Evolutionary conservation across 805 yeast species (phyloP).

Genomic region (Cyberlindnera samutprakarnensis): DNA sequence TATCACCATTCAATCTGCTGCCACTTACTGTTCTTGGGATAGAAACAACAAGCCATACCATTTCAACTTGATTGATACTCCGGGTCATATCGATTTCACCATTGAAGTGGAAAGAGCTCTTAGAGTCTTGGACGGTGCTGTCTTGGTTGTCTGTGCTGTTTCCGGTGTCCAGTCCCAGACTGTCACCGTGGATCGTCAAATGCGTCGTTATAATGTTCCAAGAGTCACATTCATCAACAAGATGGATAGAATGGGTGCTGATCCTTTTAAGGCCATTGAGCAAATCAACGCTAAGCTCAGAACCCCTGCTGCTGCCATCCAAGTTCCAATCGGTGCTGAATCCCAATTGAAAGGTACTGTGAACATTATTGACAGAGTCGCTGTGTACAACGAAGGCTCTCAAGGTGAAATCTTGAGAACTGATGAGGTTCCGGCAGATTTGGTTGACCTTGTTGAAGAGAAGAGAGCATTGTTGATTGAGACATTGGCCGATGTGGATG

Average conservation of each 20-base stretch:
- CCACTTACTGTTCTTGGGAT: conserved; percentile 96
- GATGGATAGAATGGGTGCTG: conserved; percentile 99
- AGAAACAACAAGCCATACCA: conserved; percentile 64
- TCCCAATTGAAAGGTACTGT: conserved; percentile 80
- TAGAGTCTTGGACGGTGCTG: conserved; percentile 97
- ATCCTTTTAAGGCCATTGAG: conserved; percentile 92
- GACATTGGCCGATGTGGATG: conserved; percentile 96
- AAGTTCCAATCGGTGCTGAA: conserved; percentile 96
- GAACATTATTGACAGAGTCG: conserved; percentile 81
- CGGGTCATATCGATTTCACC: conserved; percentile 98
- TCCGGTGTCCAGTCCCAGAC: conserved; percentile 98
- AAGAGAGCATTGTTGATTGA: conserved; percentile 82
- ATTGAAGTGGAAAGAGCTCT: conserved; percentile 98
- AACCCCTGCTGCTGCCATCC: conserved; percentile 95
- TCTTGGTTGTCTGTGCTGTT: conserved; percentile 96
- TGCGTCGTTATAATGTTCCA: conserved; percentile 97
- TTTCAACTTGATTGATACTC: conserved; percentile 94
- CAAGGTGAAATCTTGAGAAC: conserved; percentile 80
- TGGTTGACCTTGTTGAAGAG: conserved; percentile 79
- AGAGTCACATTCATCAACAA: conserved; percentile 93
- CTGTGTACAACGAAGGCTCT: conserved; percentile 80
- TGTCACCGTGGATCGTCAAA: conserved; percentile 97
- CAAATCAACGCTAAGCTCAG: conserved; percentile 83
- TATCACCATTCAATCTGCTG: conserved; percentile 97
- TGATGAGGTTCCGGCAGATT: conserved; percentile 68